Percentiles rank a stretch among this genome's conserved stretches.
Conservation (phyloP, 768 basidiomycete species). For the Neoboletus brunneissimus region DNA sequence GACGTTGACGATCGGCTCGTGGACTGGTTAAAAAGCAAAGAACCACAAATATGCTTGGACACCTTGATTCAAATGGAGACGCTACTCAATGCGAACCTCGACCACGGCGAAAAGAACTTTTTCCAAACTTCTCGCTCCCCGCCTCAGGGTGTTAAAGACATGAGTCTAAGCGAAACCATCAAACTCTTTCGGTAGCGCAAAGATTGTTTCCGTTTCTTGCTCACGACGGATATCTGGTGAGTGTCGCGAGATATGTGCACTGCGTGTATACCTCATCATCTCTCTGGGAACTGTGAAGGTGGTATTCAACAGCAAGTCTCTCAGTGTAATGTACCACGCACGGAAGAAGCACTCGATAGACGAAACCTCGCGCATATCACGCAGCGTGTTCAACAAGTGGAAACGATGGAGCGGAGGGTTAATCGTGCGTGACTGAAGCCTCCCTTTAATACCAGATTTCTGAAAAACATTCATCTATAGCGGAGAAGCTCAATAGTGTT, state of each 20-base stretch:
- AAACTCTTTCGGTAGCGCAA: constrained; percentile 1
- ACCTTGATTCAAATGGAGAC: not conserved
- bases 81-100: not conserved
- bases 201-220: constrained; percentile 3
- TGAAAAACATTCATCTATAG: not conserved
- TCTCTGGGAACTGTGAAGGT: constrained; percentile 1
- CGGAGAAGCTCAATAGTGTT: not conserved
- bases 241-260: not conserved
- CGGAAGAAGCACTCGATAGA: not conserved
- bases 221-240: constrained; percentile 1
- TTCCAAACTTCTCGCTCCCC: not conserved
- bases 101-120: not conserved
- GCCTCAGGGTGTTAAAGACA: not conserved
- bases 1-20: not conserved
- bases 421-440: not conserved
- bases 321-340: not conserved
- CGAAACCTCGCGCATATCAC: not conserved
- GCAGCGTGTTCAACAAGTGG: not conserved
- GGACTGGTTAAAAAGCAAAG: constrained; percentile 4
- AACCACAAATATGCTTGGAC: constrained; percentile 2
- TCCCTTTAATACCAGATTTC: not conserved
- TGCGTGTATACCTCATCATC: not conserved
- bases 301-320: not conserved
- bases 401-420: not conserved
- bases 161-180: not conserved